phyloP scores from a whole-genome alignment of 2,329 filamentous ascomycete species.

The Calonectria pteridis region DNA sequence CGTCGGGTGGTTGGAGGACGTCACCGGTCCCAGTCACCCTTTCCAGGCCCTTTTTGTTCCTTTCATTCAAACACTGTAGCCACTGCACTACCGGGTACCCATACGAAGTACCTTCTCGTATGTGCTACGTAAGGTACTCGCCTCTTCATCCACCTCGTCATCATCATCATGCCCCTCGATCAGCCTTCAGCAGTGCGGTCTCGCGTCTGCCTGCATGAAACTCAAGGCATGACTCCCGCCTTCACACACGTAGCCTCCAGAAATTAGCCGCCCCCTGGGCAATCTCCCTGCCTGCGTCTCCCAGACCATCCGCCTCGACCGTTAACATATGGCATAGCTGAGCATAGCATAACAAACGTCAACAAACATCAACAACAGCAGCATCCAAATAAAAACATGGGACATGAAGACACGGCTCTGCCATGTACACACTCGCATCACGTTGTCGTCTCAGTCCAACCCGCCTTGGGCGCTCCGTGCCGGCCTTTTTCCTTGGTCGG shows the following conservation, averaged over 20 bases:
- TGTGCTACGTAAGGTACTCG: slow-evolving; percentile 4
- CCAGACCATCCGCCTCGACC: not conserved
- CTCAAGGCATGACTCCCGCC: not conserved
- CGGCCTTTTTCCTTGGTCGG: slow-evolving; percentile 30
- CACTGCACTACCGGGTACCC: slow-evolving; percentile 1
- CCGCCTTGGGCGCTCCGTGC: slow-evolving; percentile 3
- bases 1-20: slow-evolving; percentile 24
- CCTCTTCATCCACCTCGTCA: slow-evolving; percentile 24
- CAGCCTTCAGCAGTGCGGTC: slow-evolving; percentile 10
- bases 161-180: slow-evolving; percentile 21
- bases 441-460: slow-evolving; percentile 21
- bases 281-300: slow-evolving; percentile 13
- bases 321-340: slow-evolving; percentile 3
- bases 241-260: slow-evolving; percentile 3
- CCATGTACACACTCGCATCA: slow-evolving; percentile 11
- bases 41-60: slow-evolving; percentile 7
- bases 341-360: not conserved
- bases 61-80: slow-evolving; percentile 20
- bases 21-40: slow-evolving; percentile 22
- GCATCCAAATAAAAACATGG: not conserved
- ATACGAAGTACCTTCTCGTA: slow-evolving; percentile 14
- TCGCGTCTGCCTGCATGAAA: slow-evolving; percentile 17
- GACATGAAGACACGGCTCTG: not conserved
- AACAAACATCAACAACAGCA: slow-evolving; percentile 21
- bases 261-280: slow-evolving; percentile 18